phyloP scores from a whole-genome alignment of 306 rosid species.

The Chamaecrista fasciculata region DNA sequence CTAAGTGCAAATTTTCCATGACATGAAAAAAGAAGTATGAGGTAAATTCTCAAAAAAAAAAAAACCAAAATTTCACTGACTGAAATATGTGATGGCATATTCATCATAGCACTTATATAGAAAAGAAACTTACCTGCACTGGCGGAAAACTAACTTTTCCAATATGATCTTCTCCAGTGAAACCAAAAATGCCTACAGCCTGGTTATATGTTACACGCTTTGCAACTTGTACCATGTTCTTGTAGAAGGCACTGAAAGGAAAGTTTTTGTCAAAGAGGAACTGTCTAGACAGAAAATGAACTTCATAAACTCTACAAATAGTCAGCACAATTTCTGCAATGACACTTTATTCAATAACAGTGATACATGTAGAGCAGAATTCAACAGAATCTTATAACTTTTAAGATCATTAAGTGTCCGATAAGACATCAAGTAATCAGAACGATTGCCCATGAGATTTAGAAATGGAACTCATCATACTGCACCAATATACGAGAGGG shows the following conservation, averaged over 20 bases:
- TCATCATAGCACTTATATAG: conserved; percentile 4
- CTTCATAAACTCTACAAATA: background rate
- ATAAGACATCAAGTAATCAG: conserved; percentile 3
- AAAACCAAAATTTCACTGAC: background rate
- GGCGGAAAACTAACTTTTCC: conserved; percentile 97
- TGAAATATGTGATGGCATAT: conserved; percentile 4
- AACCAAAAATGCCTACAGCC: conserved; percentile 93
- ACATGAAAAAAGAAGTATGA: background rate
- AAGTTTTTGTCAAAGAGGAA: conserved; percentile 17
- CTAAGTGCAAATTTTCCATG: background rate
- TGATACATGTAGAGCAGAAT: background rate
- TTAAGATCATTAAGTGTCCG: background rate
- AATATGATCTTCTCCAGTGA: conserved; percentile 85
- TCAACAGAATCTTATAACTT: background rate
- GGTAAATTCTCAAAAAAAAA: background rate
- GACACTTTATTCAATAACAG: background rate
- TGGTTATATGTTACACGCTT: conserved; percentile 89
- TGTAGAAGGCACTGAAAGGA: conserved; percentile 73
- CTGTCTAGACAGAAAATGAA: background rate
- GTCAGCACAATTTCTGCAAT: background rate
- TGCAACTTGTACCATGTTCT: conserved; percentile 72
- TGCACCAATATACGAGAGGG: background rate
- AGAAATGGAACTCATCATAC: background rate
- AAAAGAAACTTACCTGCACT: conserved; percentile 60
- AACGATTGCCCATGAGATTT: background rate